phyloP scores from a whole-genome alignment of 352 stramenopile species.

The Phytophthora sp. region DNA sequence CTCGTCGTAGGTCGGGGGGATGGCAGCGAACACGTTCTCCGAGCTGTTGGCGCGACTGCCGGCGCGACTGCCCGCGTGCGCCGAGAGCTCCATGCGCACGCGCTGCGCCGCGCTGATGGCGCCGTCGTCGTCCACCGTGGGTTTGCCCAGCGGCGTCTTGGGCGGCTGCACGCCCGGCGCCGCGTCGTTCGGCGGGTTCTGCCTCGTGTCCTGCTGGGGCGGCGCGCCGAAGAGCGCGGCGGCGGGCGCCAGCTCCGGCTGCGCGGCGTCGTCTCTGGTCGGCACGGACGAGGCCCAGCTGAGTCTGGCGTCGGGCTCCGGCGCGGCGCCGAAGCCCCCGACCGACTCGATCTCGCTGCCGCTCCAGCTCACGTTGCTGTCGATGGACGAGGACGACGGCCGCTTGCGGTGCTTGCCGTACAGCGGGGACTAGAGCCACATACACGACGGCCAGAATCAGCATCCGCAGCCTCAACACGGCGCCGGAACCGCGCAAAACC shows the following conservation, averaged over 20 bases:
- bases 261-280: slow-evolving; percentile 17
- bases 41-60: slow-evolving; percentile 38
- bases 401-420: slow-evolving; percentile 47
- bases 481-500: not conserved
- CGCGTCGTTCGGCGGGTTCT: not conserved
- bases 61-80: slow-evolving; percentile 34
- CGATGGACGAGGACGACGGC: slow-evolving; percentile 39
- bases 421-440: slow-evolving; percentile 36
- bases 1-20: slow-evolving; percentile 38
- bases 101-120: slow-evolving; percentile 65
- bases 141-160: slow-evolving; percentile 60
- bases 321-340: slow-evolving; percentile 3
- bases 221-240: slow-evolving; percentile 11
- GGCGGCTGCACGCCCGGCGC: slow-evolving; percentile 38
- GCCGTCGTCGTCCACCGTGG: slow-evolving; percentile 27
- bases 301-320: slow-evolving; percentile 20
- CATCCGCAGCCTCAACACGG: too few species aligned
- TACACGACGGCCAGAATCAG: not conserved
- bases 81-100: slow-evolving; percentile 59
- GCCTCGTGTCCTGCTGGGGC: slow-evolving; percentile 1
- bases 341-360: slow-evolving; percentile 40
- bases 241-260: slow-evolving; percentile 13
- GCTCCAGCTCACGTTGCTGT: slow-evolving; percentile 48
- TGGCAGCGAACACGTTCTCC: slow-evolving; percentile 34
- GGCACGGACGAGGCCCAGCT: slow-evolving; percentile 28